Conservation (phyloP, 768 basidiomycete species). For the Baorangia bicolor region DNA sequence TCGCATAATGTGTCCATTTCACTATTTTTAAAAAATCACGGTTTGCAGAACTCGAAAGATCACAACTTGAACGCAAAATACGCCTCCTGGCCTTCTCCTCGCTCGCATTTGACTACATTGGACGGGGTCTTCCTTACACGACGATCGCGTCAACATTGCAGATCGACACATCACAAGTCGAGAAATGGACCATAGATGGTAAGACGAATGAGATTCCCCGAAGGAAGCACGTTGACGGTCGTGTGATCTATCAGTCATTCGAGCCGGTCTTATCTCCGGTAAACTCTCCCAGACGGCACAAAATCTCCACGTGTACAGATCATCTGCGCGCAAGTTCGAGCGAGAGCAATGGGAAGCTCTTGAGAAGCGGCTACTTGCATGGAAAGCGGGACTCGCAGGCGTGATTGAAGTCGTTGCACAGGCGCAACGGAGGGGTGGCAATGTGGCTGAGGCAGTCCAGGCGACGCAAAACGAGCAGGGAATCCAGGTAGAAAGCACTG, state of each 20-base stretch:
- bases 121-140: constrained; percentile 69
- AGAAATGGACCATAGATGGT: constrained; percentile 90
- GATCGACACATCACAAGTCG: constrained; percentile 64
- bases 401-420: constrained; percentile 69
- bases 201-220: constrained; percentile 11
- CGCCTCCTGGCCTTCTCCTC: constrained; percentile 74
- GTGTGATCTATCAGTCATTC: constrained; percentile 56
- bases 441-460: constrained; percentile 22
- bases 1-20: neutral
- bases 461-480: constrained; percentile 23
- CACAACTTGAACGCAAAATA: constrained; percentile 74
- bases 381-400: constrained; percentile 69
- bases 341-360: constrained; percentile 77
- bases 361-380: constrained; percentile 69
- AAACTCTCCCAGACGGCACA: constrained; percentile 83
- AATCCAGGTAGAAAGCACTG: constrained; percentile 19
- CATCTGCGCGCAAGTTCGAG: constrained; percentile 74
- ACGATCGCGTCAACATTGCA: constrained; percentile 67
- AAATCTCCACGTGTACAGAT: constrained; percentile 68
- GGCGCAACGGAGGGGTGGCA: constrained; percentile 43
- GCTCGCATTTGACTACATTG: constrained; percentile 74
- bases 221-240: neutral
- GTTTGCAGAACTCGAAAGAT: constrained; percentile 50
- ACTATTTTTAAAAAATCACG: fast-evolving
- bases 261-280: constrained; percentile 72